These are phyloP conservation scores for Ganoderma resinaceum DNA, from an alignment of 1,284 basidiomycete species.

Conservation along the genomic window DNA sequence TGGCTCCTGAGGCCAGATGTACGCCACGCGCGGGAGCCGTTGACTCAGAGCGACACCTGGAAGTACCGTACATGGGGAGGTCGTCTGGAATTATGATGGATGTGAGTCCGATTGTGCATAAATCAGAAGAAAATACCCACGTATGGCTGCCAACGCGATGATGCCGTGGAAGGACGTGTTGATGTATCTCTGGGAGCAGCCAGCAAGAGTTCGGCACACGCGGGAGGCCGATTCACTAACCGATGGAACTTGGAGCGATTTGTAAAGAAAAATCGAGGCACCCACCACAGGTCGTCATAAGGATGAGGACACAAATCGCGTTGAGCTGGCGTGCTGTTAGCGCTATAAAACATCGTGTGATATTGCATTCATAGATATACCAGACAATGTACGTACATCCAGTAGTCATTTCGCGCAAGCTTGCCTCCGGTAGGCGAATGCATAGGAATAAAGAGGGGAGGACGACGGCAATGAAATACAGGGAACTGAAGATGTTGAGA, in stretches of 20 bases:
- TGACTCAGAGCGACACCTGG: slow-evolving; percentile 50
- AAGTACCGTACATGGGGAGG: slow-evolving; percentile 51
- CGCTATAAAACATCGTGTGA: slow-evolving; percentile 18
- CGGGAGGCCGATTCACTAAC: slow-evolving; percentile 11
- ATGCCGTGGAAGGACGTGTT: slow-evolving; percentile 29
- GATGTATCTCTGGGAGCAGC: too few species aligned
- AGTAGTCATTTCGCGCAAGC: slow-evolving; percentile 40
- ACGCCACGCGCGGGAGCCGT: slow-evolving; percentile 43
- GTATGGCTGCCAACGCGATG: slow-evolving; percentile 11
- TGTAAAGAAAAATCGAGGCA: slow-evolving; percentile 40
- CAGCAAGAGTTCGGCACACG: not conserved
- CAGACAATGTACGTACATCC: slow-evolving; percentile 35
- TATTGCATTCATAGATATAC: too few species aligned
- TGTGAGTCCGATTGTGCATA: not conserved
- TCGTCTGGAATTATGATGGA: slow-evolving; percentile 22
- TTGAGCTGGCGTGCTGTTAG: slow-evolving; percentile 14
- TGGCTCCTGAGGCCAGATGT: slow-evolving; percentile 43
- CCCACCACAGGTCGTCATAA: slow-evolving; percentile 7
- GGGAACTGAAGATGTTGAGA: slow-evolving; percentile 50
- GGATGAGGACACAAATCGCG: not conserved
- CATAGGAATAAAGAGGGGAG: slow-evolving; percentile 46
- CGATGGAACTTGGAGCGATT: slow-evolving; percentile 42
- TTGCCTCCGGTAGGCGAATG: slow-evolving; percentile 44
- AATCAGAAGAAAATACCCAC: not conserved
- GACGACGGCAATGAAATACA: slow-evolving; percentile 43